These are phyloP conservation scores for Oryza coarctata DNA, from an alignment of 176 grass and related monocot genomes.

Conservation along the genomic window DNA sequence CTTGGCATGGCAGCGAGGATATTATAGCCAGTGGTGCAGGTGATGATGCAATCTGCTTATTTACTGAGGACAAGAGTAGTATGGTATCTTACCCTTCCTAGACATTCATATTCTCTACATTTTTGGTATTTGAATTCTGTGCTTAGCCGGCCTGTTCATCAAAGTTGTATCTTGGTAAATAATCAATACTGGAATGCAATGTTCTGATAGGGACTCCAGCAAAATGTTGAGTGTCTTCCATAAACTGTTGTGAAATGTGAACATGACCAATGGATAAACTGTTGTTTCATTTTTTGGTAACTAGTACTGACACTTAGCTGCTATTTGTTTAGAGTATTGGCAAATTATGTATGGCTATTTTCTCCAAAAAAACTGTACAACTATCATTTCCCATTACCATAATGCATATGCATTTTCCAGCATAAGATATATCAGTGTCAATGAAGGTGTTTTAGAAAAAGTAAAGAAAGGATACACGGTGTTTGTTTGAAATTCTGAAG, in stretches of 20 bases:
- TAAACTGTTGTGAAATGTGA: not conserved
- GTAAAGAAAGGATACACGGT: not conserved
- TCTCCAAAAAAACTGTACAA: not conserved
- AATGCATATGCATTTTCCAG: not conserved
- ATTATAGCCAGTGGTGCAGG: constrained; percentile 79
- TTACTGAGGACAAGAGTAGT: constrained; percentile 57
- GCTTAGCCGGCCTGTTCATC: not conserved
- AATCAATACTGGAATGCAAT: constrained; percentile 7
- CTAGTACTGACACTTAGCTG: not conserved
- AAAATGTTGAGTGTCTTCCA: not conserved
- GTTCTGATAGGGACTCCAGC: constrained; percentile 2
- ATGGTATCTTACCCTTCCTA: constrained; percentile 47
- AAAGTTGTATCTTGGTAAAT: not conserved
- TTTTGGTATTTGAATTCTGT: constrained; percentile 4
- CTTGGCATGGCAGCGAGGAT: constrained; percentile 59
- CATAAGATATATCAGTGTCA: not conserved
- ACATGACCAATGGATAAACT: not conserved
- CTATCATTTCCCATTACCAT: not conserved
- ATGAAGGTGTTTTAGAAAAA: not conserved
- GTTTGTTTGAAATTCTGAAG: constrained; percentile 2
- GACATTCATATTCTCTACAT: constrained; percentile 15
- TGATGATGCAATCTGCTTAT: constrained; percentile 83
- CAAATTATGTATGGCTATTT: not conserved
- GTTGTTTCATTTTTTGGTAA: not conserved
- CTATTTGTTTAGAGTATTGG: not conserved